These are phyloP conservation scores for Aspergillus nomiae DNA, from an alignment of 2,329 filamentous ascomycete species.

Conservation along the genomic window DNA sequence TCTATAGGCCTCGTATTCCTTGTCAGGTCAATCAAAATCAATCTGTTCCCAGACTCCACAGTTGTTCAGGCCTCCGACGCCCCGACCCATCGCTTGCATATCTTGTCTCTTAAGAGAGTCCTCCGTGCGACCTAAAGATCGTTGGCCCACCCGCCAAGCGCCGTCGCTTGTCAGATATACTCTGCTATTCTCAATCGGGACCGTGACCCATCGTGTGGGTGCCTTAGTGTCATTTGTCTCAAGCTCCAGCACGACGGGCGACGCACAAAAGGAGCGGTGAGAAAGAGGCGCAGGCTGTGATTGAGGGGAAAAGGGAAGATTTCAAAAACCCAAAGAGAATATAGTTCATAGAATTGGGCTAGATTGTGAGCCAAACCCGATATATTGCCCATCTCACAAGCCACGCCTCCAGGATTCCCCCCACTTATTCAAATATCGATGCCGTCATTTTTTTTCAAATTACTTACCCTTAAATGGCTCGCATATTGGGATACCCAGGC, in stretches of 20 bases:
- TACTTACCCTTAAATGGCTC: not conserved
- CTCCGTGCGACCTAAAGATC: slow-evolving; percentile 6
- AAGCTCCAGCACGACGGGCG: slow-evolving; percentile 9
- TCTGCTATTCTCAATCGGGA: slow-evolving; percentile 19
- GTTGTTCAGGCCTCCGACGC: slow-evolving; percentile 11
- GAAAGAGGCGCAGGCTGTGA: not conserved
- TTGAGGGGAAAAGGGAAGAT: not conserved
- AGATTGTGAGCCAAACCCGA: not conserved
- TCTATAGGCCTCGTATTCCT: not conserved
- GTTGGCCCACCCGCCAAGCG: slow-evolving; percentile 16
- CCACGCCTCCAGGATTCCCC: not conserved
- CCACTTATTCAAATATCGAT: not conserved
- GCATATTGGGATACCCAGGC: not conserved
- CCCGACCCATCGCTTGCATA: slow-evolving; percentile 9
- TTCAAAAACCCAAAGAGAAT: not conserved
- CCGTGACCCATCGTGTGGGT: slow-evolving; percentile 11
- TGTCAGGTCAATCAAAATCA: not conserved
- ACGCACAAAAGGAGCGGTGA: slow-evolving; percentile 4
- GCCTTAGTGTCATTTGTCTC: slow-evolving; percentile 16
- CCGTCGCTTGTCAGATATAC: slow-evolving; percentile 14
- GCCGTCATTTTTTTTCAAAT: not conserved
- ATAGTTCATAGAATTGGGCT: not conserved
- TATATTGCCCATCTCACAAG: not conserved
- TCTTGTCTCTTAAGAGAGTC: slow-evolving; percentile 4
- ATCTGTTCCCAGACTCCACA: slow-evolving; percentile 15